These are phyloP conservation scores for Pneumocystis wakefieldiae DNA, from an alignment of 1,139 yeast genomes.

Conservation along the genomic window DNA sequence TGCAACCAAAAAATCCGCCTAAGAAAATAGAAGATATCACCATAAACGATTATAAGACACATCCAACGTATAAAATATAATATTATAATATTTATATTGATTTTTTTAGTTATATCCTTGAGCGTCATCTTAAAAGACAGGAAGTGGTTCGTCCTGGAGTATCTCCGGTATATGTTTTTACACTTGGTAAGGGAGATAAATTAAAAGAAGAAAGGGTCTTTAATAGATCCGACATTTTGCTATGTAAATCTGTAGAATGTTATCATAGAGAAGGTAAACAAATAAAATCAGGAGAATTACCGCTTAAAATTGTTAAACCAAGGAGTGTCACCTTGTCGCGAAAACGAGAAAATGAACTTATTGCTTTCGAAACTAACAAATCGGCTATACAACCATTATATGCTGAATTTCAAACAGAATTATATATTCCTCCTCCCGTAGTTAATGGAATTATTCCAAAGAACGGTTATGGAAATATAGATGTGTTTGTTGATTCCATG, in stretches of 20 bases:
- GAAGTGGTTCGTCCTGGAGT: conserved; percentile 53
- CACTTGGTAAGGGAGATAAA: conserved; percentile 20
- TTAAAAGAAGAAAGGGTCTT: conserved; percentile 35
- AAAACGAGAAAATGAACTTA: conserved; percentile 27
- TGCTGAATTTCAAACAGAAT: conserved; percentile 61
- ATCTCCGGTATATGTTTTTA: conserved; percentile 52
- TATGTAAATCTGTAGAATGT: conserved; percentile 56
- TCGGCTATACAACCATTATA: conserved; percentile 33
- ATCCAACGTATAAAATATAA: conserved; percentile 47
- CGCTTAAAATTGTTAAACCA: conserved; percentile 16
- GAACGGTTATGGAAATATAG: conserved; percentile 72
- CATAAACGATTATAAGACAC: conserved; percentile 66
- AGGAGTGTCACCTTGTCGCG: conserved; percentile 38
- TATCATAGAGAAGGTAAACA: conserved; percentile 80
- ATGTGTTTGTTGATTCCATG: conserved; percentile 62
- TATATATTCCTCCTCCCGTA: conserved; percentile 52
- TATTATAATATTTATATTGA: not conserved
- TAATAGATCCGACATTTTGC: conserved; percentile 47
- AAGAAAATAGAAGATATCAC: conserved; percentile 83
- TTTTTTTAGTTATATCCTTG: conserved; percentile 27
- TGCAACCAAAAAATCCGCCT: conserved; percentile 44
- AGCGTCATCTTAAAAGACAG: conserved; percentile 52
- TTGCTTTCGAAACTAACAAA: conserved; percentile 32
- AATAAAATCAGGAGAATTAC: conserved; percentile 28
- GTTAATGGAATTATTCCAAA: conserved; percentile 52